Evolutionary conservation across 176 grass and related monocot genomes (phyloP), one percentile per base, ranked within the genome.

Genomic region (Oryza rufipogon): DNA sequence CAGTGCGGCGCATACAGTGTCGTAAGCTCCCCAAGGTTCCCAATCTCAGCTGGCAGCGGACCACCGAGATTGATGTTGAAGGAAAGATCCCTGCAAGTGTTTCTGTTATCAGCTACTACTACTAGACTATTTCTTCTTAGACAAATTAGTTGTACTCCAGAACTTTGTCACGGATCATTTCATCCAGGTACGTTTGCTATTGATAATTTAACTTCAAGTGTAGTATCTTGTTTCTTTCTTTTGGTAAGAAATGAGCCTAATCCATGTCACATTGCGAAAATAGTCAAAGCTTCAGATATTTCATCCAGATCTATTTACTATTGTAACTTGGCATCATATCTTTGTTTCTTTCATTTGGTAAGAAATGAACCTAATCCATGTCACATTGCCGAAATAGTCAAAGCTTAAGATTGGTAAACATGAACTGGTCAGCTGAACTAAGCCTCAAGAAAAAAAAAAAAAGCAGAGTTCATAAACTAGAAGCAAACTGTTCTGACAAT

Each of bases 71-170:
- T 74, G 22, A 10, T 30, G 86, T 91, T 91, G 90, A 63, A 86
- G 36, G 90, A 91, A 72, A 91, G 19, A 70, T 91, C 90, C 73
- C 90, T 91, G 82, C 78, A 88, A 49, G 33, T 36, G 6, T 63
- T 44, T 12, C 52, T 52, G 52, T 23, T 49, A 68, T 76, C 22
- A 82, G 23, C 32, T 16, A 80, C 32, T 16, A 80, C 9, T 26
- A 51, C 25, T 32, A 32, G 30, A 34, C 39, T 25, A 5, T 54
- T 77, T 33, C 3, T 11, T 73, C 64, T 70, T 10, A 88, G 63
- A 48, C 52, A 73, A 20, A 58, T 44, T 9, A 56, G 8, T 11
- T 14, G 11, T 22, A 5, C 17, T 45, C 17, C 5, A 81, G 3
- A 33, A 34, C 8, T 60, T 48, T 3, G 49, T 67, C 39, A 41